Percentiles rank a stretch among this genome's conserved stretches.
These are phyloP conservation scores for Thermomucor indicae-seudaticae DNA, from an alignment of 371 early-diverging fungal species.

Conservation along the genomic window DNA sequence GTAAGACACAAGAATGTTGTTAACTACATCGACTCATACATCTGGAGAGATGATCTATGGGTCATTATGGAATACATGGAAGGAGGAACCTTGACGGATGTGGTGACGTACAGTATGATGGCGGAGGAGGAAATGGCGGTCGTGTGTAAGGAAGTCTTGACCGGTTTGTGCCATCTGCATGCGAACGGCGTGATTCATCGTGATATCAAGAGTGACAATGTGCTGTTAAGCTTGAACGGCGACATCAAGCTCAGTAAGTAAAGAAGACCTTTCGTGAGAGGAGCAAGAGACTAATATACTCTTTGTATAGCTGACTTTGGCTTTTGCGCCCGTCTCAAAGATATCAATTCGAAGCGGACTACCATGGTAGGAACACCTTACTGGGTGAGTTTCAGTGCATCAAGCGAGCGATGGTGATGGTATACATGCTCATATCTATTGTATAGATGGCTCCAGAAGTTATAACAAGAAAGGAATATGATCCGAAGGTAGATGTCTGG, in stretches of 20 bases:
- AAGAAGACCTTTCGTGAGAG: too few relatives aligned
- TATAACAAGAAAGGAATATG: conserved; percentile 87
- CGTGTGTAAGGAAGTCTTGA: conserved; percentile 69
- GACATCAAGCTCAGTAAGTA: conserved; percentile 75
- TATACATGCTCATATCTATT: not conserved
- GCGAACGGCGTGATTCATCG: conserved; percentile 86
- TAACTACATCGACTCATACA: conserved; percentile 81
- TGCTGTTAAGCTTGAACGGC: conserved; percentile 78
- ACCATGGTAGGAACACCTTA: conserved; percentile 87
- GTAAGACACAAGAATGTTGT: conserved; percentile 81
- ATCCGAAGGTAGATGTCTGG: conserved; percentile 90
- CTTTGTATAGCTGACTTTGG: conserved; percentile 77
- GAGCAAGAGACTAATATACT: not conserved
- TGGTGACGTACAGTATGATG: conserved; percentile 81
- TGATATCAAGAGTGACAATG: conserved; percentile 94
- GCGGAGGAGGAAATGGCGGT: conserved; percentile 85
- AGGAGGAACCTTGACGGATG: conserved; percentile 83
- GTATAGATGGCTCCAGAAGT: conserved; percentile 86
- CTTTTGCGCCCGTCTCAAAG: conserved; percentile 81
- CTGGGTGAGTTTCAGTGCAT: conserved; percentile 55
- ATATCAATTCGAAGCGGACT: conserved; percentile 62
- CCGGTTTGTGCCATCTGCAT: conserved; percentile 67
- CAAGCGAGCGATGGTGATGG: too few relatives aligned
- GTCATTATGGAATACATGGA: conserved; percentile 92
- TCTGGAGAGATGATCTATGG: conserved; percentile 76